phyloP scores from a whole-genome alignment of 2,329 filamentous ascomycete species.

The Colletotrichum ledebouriae region DNA sequence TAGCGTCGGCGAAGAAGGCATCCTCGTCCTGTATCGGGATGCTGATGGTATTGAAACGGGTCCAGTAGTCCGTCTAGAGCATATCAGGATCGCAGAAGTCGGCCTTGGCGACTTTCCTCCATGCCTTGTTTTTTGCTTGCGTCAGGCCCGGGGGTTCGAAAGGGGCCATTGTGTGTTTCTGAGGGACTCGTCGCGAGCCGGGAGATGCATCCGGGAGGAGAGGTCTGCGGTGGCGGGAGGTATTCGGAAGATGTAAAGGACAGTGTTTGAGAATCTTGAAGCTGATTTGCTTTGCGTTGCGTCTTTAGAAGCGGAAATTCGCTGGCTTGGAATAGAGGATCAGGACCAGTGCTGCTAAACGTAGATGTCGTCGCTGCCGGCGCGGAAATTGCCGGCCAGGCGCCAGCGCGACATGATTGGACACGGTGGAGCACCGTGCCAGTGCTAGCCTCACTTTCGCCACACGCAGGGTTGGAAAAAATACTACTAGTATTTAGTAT shows the following conservation, averaged over 20 bases:
- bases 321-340: background rate
- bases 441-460: background rate
- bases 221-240: background rate
- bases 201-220: background rate
- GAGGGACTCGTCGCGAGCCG: slow-evolving; percentile 2
- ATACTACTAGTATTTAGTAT: no score
- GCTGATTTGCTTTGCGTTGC: background rate
- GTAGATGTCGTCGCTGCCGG: background rate
- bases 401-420: slow-evolving; percentile 1
- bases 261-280: background rate
- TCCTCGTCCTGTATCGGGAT: slow-evolving; percentile 37
- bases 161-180: slow-evolving; percentile 13
- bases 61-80: slow-evolving; percentile 35
- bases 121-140: slow-evolving; percentile 25
- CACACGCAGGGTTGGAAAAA: no score
- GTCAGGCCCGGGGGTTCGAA: slow-evolving; percentile 21
- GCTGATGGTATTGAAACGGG: slow-evolving; percentile 35
- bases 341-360: no score
- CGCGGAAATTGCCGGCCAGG: slow-evolving; percentile 11
- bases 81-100: slow-evolving; percentile 21
- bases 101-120: slow-evolving; percentile 22
- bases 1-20: slow-evolving; percentile 37
- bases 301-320: background rate
- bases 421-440: background rate
- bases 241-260: background rate